Percentiles rank a stretch among this genome's conserved stretches.
These are phyloP conservation scores for Alternaria sp. DNA, from an alignment of 2,329 filamentous ascomycete genomes.

Conservation along the genomic window DNA sequence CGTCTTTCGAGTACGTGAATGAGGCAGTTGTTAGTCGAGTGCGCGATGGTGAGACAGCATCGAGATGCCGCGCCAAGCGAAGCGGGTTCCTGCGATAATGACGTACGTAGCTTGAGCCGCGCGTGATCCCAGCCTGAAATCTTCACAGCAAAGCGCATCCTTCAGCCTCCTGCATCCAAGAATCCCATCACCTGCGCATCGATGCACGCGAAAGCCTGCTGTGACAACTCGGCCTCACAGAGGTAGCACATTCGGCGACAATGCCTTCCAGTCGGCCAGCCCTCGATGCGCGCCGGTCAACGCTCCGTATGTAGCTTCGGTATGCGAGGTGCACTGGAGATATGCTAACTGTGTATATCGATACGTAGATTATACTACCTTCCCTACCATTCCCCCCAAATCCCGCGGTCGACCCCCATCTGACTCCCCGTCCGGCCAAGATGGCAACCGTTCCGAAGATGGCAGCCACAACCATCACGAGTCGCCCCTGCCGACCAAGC, in stretches of 20 bases:
- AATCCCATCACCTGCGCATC: conserved; percentile 3
- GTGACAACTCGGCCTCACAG: conserved; percentile 20
- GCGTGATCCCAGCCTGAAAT: conserved; percentile 15
- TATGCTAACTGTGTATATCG: background rate
- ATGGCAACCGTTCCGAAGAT: conserved; percentile 45
- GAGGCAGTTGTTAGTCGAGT: background rate
- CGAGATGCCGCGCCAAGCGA: conserved; percentile 11
- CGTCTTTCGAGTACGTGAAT: background rate
- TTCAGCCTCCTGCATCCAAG: background rate
- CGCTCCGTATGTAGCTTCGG: conserved; percentile 53
- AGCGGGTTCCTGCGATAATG: conserved; percentile 13
- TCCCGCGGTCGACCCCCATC: conserved; percentile 65
- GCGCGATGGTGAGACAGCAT: background rate
- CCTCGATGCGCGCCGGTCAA: conserved; percentile 57
- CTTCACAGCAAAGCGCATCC: conserved; percentile 5
- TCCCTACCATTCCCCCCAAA: conserved; percentile 76
- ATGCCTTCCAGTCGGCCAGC: conserved; percentile 47
- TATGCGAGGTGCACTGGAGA: background rate
- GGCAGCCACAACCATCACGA: conserved; percentile 55
- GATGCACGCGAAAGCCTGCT: conserved; percentile 22
- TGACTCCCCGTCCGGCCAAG: conserved; percentile 35
- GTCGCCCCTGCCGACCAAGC: conserved; percentile 81
- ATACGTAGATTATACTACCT: conserved; percentile 73
- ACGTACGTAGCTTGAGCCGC: conserved; percentile 12
- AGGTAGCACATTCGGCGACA: conserved; percentile 31